Base-by-base conservation (phyloP, 2,329 filamentous ascomycete species). In the Curvularia hawaiiensis region DNA sequence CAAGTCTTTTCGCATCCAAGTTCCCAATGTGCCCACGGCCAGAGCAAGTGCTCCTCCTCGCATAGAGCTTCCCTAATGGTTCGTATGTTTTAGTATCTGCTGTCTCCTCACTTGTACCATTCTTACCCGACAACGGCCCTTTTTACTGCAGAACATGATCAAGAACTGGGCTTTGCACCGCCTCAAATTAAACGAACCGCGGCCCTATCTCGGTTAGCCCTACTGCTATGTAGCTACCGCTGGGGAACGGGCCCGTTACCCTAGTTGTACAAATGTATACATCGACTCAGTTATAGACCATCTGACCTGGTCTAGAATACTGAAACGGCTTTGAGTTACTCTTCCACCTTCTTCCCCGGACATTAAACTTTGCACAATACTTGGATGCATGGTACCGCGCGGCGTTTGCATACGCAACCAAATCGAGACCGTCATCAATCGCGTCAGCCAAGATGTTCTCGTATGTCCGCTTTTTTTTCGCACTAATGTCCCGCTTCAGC, bases 151-250 rank as follows among this genome's bases (percentile, higher is more conserved):
- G 26, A 33, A 18, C 44, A 26, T 28, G 47, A 46, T 52, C 53
- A 46, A n/a, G 40, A 31, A 41, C 11, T 10, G 4, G 8, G 18
- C 50, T 12, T 28, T 52, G 53, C 48, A 56, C 53, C 30, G 53
- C 53, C 53, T 38, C 40, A 50, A 30, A 35, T 39, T 20, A 50
- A 22, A 20, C 38, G n/a, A n/a, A 16, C 16, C 14, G 18, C 33
- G 47, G 47, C 33, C 10, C 18, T 20, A 30, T 40, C 24, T 50
- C 35, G 47, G 47, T 8, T 30, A 28, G 22, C 9, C 35, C 28
- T 40, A 22, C n/a, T 12, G 16, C 20, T 24, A 24, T 4, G n/a
- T 35, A 31, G 24, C 47, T 22, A 4, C 30, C 44, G 28, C n/a
- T 46, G 47, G 47, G 10, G 16, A 28, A 39, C 24, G 20, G 35